Evolutionary conservation across 768 basidiomycete genomes (phyloP), one percentile per base, ranked within the genome.

Genomic region (Cystofilobasidium macerans): DNA sequence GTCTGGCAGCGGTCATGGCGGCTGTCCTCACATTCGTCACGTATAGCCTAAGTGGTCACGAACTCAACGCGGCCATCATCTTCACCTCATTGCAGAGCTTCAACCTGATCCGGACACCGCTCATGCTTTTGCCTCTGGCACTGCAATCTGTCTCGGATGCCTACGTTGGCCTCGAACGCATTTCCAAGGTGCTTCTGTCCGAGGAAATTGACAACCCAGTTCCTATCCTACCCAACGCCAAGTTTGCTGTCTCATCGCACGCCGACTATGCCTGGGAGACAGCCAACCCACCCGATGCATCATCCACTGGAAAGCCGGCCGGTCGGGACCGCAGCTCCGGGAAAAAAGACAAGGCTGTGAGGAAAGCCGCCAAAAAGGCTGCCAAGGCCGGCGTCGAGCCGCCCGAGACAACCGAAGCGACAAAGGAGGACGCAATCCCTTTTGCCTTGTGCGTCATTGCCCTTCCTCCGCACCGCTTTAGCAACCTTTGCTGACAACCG

Each of bases 81-180:
- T 85, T 85, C 72, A 76, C 79, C 14, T 80, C 81, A 16, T 73
- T 85, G 30, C 83, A 84, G 64, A 74, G 82, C 33, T 83, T 85
- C 77, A 84, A 84, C 67, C 71, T 75, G 24, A 70, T 76, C 51
- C 70, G 83, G n/a, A 71, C 75, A 7, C 85, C 85, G 3, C 78
- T 86, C 26, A 71, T 81, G n/a, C 74, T 82, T 61, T 75, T 85
- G 62, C 85, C 85, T 0, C 72, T 84, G 60, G 80, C 82, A 20
- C 72, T 85, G 40, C 78, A 81, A 8, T 72, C 74, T 24, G 71
- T 80, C 12, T 77, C 81, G 0, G 81, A 84, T 70, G 80, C 81
- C 0, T 69, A 82, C 11, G 81, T 84, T 6, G 82, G 82, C 0
- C 72, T 83, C 22, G 71, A 72, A 0, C 80, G 83, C 36, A 80